phyloP scores from a whole-genome alignment of 1,284 basidiomycete genomes.

The Trametes hirsuta region DNA sequence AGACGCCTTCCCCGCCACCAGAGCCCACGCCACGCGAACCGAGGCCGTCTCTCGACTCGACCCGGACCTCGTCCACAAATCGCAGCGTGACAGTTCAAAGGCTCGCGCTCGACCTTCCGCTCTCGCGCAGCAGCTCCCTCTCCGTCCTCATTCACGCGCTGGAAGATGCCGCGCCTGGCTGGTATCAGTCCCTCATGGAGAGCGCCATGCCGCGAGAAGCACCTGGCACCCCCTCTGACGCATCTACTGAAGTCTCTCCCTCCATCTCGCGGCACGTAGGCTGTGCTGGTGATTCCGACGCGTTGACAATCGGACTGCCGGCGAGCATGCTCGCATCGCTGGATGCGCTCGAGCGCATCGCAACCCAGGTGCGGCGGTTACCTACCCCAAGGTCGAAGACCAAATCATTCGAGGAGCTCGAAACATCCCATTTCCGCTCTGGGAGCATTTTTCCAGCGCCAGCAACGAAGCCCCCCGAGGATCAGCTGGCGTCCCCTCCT shows the following conservation, averaged over 20 bases:
- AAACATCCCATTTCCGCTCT: neutral
- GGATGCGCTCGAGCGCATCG: conserved; percentile 16
- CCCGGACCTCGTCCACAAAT: conserved; percentile 6
- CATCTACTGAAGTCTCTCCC: neutral
- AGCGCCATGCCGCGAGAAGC: conserved; percentile 7
- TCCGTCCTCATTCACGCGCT: conserved; percentile 19
- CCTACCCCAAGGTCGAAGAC: conserved; percentile 9
- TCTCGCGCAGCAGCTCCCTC: conserved; percentile 18
- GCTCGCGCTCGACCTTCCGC: conserved; percentile 19
- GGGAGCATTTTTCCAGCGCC: neutral
- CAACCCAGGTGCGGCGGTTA: neutral
- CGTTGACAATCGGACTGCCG: neutral
- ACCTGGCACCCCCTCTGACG: neutral
- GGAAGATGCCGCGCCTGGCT: conserved; percentile 23
- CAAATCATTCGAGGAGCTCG: neutral
- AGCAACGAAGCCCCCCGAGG: neutral
- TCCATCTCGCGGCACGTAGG: neutral
- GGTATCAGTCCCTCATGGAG: conserved; percentile 25
- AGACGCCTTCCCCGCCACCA: neutral
- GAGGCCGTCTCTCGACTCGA: neutral
- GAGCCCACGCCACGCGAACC: neutral
- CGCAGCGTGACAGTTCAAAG: conserved; percentile 18
- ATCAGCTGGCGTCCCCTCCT: neutral
- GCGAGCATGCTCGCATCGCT: conserved; percentile 10
- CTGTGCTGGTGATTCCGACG: neutral